Evolutionary conservation across 192 early-diverging fungal species (phyloP).

Genomic region (Coemansia sp.): DNA sequence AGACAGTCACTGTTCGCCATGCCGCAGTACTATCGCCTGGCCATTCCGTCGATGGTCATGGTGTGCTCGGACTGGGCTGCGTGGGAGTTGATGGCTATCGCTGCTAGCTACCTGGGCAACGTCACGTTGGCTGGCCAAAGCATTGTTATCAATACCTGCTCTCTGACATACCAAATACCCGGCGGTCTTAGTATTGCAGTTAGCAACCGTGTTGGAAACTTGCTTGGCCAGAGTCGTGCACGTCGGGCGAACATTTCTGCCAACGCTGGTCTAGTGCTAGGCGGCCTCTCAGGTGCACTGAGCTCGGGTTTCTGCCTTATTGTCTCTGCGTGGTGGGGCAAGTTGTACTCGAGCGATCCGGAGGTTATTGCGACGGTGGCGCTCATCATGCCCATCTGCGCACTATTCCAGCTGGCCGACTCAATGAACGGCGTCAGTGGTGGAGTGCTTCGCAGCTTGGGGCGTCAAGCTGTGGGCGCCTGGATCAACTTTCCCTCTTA

Average conservation of each 20-base stretch:
- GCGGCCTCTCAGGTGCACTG: slow-evolving; percentile 16
- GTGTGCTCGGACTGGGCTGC: slow-evolving; percentile 71
- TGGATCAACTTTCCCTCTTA: slow-evolving; percentile 60
- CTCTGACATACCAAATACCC: slow-evolving; percentile 59
- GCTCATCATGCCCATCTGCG: slow-evolving; percentile 76
- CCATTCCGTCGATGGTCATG: slow-evolving; percentile 76
- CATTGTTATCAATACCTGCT: slow-evolving; percentile 61
- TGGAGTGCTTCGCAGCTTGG: slow-evolving; percentile 62
- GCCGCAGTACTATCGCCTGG: slow-evolving; percentile 66
- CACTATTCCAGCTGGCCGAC: slow-evolving; percentile 71
- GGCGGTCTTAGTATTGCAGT: slow-evolving; percentile 62
- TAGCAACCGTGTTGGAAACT: slow-evolving; percentile 61
- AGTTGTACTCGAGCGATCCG: slow-evolving; percentile 69
- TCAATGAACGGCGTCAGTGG: slow-evolving; percentile 65
- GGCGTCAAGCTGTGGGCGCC: slow-evolving; percentile 61
- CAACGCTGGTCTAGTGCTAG: slow-evolving; percentile 31
- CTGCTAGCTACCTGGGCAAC: slow-evolving; percentile 63
- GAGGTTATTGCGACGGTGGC: slow-evolving; percentile 75
- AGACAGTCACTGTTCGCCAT: slow-evolving; percentile 39
- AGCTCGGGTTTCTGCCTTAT: slow-evolving; percentile 26
- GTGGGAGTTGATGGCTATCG: slow-evolving; percentile 52
- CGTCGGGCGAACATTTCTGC: slow-evolving; percentile 43
- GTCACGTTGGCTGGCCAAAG: slow-evolving; percentile 62
- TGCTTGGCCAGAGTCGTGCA: slow-evolving; percentile 49
- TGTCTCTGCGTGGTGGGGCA: slow-evolving; percentile 53